Evolutionary conservation across 805 yeast species (phyloP).

Genomic region (Teunomyces funiuensis): DNA sequence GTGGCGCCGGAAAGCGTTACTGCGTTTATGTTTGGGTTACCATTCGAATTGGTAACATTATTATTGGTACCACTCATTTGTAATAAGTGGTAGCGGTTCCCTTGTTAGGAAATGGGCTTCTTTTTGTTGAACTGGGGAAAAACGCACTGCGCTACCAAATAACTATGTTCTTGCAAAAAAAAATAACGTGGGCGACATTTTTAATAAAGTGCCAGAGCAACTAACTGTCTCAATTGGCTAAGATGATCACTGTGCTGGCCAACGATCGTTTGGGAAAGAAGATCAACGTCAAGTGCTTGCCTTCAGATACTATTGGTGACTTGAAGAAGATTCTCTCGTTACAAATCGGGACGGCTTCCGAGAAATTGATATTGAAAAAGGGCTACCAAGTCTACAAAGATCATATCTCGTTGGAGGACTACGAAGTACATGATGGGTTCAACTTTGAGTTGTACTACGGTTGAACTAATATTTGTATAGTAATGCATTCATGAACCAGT

Average conservation of each 20-base stretch:
- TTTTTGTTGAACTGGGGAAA: not conserved
- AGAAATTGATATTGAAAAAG: constrained; percentile 70
- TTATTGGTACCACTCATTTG: constrained; percentile 1
- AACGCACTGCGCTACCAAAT: not conserved
- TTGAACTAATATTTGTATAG: constrained; percentile 18
- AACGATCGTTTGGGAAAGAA: constrained; percentile 77
- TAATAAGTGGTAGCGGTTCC: not conserved
- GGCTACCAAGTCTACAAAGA: constrained; percentile 85
- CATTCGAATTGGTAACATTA: not conserved
- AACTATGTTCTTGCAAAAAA: not conserved
- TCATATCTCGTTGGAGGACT: constrained; percentile 89
- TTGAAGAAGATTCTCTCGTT: constrained; percentile 80
- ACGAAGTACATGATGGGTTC: constrained; percentile 88
- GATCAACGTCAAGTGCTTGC: constrained; percentile 82
- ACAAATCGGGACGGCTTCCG: constrained; percentile 76
- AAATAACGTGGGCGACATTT: not conserved
- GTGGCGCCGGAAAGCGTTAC: not conserved
- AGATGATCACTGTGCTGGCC: constrained; percentile 43
- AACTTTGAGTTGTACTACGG: constrained; percentile 81
- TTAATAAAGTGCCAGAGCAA: not conserved
- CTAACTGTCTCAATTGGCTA: not conserved
- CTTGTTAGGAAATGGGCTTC: not conserved
- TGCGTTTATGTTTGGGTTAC: not conserved
- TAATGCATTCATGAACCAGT: not conserved
- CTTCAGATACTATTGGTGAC: constrained; percentile 84